phyloP scores from a whole-genome alignment of 805 yeast genomes.

The Candida xiaguanensis region DNA sequence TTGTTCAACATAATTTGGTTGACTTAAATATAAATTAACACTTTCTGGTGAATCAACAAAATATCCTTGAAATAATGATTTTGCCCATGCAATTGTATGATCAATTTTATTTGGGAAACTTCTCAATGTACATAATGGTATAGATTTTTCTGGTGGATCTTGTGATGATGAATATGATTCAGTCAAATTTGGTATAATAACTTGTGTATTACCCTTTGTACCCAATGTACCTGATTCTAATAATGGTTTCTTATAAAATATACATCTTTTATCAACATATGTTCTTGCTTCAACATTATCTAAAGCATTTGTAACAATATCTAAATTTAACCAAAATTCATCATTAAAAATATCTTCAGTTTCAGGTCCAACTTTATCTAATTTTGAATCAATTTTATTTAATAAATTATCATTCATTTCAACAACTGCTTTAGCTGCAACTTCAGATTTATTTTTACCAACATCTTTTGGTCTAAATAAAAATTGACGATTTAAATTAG shows the following conservation, averaged over 20 bases:
- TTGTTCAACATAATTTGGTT: constrained; percentile 89
- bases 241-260: constrained; percentile 84
- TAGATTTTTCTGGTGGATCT: constrained; percentile 98
- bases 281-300: constrained; percentile 98
- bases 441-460: constrained; percentile 85
- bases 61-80: constrained; percentile 87
- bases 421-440: constrained; percentile 80
- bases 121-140: constrained; percentile 94
- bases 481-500: constrained; percentile 94
- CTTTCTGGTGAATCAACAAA: constrained; percentile 90
- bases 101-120: constrained; percentile 98
- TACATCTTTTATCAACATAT: constrained; percentile 95
- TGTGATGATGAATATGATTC: constrained; percentile 95
- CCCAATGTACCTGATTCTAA: constrained; percentile 97
- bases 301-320: constrained; percentile 92
- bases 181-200: constrained; percentile 86
- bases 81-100: constrained; percentile 99
- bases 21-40: constrained; percentile 84
- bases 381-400: constrained; percentile 71
- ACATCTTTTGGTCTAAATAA: constrained; percentile 93
- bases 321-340: constrained; percentile 77
- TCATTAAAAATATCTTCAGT: constrained; percentile 86
- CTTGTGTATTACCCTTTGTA: constrained; percentile 98
- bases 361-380: constrained; percentile 91
- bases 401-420: constrained; percentile 80